phyloP scores from a whole-genome alignment of 208 protist genomes.

The Trypanosoma lewisi region DNA sequence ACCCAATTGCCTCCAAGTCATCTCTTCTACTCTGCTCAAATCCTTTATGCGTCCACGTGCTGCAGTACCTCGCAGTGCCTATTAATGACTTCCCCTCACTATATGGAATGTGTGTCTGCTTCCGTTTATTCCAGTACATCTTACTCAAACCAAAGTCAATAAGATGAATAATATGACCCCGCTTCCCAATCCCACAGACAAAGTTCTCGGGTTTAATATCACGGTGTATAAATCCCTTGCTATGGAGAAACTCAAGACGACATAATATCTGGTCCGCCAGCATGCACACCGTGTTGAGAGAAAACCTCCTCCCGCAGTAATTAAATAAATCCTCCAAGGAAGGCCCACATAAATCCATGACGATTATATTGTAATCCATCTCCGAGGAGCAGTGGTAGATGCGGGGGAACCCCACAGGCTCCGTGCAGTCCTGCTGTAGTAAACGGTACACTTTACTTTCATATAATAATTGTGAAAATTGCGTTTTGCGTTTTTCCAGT shows the following conservation, averaged over 20 bases:
- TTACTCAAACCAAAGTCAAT: conserved; percentile 99
- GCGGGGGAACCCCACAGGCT: conserved; percentile 90
- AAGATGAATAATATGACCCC: conserved; percentile 85
- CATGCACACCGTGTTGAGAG: conserved; percentile 99
- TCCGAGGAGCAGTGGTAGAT: conserved; percentile 96
- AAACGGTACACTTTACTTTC: conserved; percentile 92
- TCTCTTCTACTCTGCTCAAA: conserved; percentile 95
- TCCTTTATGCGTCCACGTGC: conserved; percentile 98
- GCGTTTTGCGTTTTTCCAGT: conserved; percentile 84
- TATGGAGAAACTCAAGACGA: conserved; percentile 85
- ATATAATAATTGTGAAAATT: conserved; percentile 96
- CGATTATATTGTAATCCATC: conserved; percentile 97
- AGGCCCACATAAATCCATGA: conserved; percentile 90
- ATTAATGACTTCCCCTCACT: conserved; percentile 97
- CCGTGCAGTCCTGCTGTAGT: conserved; percentile 42
- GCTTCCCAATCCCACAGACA: conserved; percentile 59
- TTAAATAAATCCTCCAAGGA: conserved; percentile 90
- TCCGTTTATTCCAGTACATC: conserved; percentile 95
- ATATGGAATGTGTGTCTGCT: conserved; percentile 97
- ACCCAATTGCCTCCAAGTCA: conserved; percentile 93
- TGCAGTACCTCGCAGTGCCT: conserved; percentile 99
- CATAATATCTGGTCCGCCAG: conserved; percentile 97
- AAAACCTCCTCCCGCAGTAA: conserved; percentile 93
- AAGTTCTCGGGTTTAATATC: conserved; percentile 93
- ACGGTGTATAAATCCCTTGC: conserved; percentile 79